A percentile compares a stretch with the other conserved stretches of the same genome.
Evolutionary conservation across 1,284 basidiomycete species (phyloP).

Genomic region (Anthracocystis panici-leucophaei): DNA sequence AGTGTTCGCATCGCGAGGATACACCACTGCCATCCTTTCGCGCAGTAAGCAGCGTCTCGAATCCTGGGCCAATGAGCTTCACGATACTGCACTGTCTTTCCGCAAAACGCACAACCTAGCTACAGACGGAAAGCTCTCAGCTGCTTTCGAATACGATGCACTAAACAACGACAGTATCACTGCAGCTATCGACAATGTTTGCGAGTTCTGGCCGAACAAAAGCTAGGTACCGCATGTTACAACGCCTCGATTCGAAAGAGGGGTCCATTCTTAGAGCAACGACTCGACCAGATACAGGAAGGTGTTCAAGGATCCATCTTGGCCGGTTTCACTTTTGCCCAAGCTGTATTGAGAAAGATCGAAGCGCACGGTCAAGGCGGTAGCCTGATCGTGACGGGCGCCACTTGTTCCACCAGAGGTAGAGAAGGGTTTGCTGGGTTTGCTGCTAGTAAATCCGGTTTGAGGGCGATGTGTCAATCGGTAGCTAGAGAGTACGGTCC

Average conservation of each 20-base stretch:
- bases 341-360: slow-evolving; percentile 40
- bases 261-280: slow-evolving; percentile 47
- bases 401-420: slow-evolving; percentile 52
- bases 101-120: slow-evolving; percentile 11
- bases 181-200: slow-evolving; percentile 23
- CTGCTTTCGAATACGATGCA: slow-evolving; percentile 58
- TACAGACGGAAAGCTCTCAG: slow-evolving; percentile 13
- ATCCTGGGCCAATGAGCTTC: slow-evolving; percentile 38
- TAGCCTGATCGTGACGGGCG: slow-evolving; percentile 57
- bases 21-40: slow-evolving; percentile 55
- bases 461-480: slow-evolving; percentile 56
- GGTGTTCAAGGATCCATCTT: slow-evolving; percentile 50
- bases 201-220: slow-evolving; percentile 40
- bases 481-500: slow-evolving; percentile 53
- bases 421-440: slow-evolving; percentile 60
- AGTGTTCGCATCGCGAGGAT: slow-evolving; percentile 54
- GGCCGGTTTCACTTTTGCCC: slow-evolving; percentile 55
- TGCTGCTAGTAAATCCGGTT: slow-evolving; percentile 53
- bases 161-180: slow-evolving; percentile 40
- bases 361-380: slow-evolving; percentile 41
- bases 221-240: slow-evolving; percentile 57
- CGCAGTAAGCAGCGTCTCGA: slow-evolving; percentile 48
- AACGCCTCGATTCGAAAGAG: slow-evolving; percentile 56
- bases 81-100: slow-evolving; percentile 25
- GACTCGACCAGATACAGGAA: slow-evolving; percentile 38